Percentiles rank a stretch among this genome's conserved stretches.
Conservation (phyloP, 2,329 filamentous ascomycete genomes). For the Arthrocladium fulminans region DNA sequence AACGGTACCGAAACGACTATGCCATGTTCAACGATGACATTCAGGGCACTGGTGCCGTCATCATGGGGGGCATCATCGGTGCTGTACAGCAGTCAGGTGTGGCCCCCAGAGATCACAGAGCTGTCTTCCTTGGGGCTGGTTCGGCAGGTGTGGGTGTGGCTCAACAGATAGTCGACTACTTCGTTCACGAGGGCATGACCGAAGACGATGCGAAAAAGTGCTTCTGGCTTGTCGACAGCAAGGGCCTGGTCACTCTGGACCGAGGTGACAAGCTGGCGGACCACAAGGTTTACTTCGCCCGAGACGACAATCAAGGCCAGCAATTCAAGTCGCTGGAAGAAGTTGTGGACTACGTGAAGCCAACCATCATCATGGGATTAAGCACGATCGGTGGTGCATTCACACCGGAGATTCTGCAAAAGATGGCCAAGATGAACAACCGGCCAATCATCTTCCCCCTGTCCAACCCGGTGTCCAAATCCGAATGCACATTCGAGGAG, state of each 20-base stretch:
- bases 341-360: constrained; percentile 89
- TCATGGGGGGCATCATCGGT: constrained; percentile 70
- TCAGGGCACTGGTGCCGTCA: constrained; percentile 92
- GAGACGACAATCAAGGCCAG: constrained; percentile 55
- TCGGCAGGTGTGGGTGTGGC: constrained; percentile 95
- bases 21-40: constrained; percentile 99
- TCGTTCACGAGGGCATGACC: constrained; percentile 80
- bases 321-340: constrained; percentile 73
- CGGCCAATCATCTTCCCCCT: constrained; percentile 90
- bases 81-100: constrained; percentile 77
- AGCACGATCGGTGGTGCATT: constrained; percentile 93
- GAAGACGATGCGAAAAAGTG: constrained; percentile 80
- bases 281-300: constrained; percentile 65
- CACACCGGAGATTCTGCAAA: constrained; percentile 72
- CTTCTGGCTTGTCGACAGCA: constrained; percentile 97
- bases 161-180: constrained; percentile 95
- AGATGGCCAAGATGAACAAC: constrained; percentile 55
- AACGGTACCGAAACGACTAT: constrained; percentile 78
- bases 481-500: constrained; percentile 94
- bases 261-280: constrained; percentile 88
- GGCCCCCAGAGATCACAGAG: constrained; percentile 78
- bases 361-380: constrained; percentile 86
- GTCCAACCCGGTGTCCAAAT: constrained; percentile 92
- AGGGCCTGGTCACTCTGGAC: constrained; percentile 87
- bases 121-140: constrained; percentile 93